These are phyloP conservation scores for Alternaria conjuncta DNA, from an alignment of 2,329 filamentous ascomycete species.

Conservation along the genomic window DNA sequence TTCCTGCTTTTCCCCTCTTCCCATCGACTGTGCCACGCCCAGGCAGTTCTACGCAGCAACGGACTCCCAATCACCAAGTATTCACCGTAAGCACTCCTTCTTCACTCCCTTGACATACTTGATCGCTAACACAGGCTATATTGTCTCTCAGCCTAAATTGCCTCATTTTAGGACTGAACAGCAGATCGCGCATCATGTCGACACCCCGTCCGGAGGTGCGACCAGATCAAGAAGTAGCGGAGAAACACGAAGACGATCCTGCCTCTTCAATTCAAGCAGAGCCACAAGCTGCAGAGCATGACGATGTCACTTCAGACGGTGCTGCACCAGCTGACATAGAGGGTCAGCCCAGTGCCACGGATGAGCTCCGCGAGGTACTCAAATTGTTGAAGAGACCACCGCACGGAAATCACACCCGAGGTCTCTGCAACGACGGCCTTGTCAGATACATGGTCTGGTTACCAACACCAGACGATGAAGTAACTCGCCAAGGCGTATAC, in stretches of 20 bases:
- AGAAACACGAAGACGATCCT: not conserved
- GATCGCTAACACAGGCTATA: not conserved
- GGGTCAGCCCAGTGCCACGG: not conserved
- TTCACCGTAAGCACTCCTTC: not conserved
- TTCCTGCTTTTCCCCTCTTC: not conserved
- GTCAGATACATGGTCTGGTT: not conserved
- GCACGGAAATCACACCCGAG: not conserved
- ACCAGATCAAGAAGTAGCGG: not conserved
- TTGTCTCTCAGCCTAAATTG: not conserved
- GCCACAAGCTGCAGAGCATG: not conserved
- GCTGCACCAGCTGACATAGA: not conserved
- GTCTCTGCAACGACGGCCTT: not conserved
- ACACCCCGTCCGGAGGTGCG: not conserved
- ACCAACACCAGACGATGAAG: not conserved
- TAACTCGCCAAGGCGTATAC: not conserved
- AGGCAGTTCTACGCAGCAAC: not conserved
- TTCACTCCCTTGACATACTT: not conserved
- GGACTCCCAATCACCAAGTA: not conserved
- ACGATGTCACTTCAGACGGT: not conserved
- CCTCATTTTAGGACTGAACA: not conserved
- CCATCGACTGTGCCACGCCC: not conserved
- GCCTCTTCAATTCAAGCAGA: not conserved
- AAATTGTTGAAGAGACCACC: not conserved
- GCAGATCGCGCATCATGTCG: not conserved
- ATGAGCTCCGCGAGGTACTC: not conserved